A percentile compares a stretch with the other conserved stretches of the same genome.
Evolutionary conservation across 129 eudicot species (phyloP).

Genomic region (Lactuca saligna): DNA sequence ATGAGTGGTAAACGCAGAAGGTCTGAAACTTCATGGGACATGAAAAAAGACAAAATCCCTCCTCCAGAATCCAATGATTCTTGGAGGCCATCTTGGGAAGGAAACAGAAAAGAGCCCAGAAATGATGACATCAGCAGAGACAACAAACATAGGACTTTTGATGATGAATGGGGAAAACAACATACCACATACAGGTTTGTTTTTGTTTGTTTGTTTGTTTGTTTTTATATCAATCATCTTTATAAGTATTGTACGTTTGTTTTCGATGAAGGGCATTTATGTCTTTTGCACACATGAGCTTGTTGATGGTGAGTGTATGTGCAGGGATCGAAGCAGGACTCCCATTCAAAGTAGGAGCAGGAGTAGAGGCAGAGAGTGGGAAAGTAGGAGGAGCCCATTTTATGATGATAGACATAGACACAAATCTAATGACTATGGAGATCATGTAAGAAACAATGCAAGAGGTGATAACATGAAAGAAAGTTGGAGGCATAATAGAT

Average conservation of each 20-base stretch:
- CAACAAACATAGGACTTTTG: conserved; percentile 31
- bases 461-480: conserved; percentile 27
- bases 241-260: not conserved
- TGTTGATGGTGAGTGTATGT: conserved; percentile 10
- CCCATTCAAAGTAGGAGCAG: conserved; percentile 45
- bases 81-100: conserved; percentile 37
- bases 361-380: conserved; percentile 42
- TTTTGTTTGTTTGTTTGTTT: not conserved
- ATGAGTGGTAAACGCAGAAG: conserved; percentile 52
- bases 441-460: conserved; percentile 39
- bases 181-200: conserved; percentile 49
- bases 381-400: conserved; percentile 48
- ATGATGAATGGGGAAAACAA: conserved; percentile 43
- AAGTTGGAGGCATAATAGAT: conserved; percentile 15
- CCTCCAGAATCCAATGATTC: conserved; percentile 32
- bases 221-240: conserved; percentile 13
- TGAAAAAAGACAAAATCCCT: conserved; percentile 34
- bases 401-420: conserved; percentile 41
- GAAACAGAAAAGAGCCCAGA: conserved; percentile 24
- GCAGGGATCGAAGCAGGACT: conserved; percentile 27
- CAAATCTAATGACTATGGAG: conserved; percentile 32
- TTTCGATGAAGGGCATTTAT: not conserved
- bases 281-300: not conserved
- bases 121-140: conserved; percentile 31
- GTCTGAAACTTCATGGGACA: conserved; percentile 37